Base-by-base conservation (phyloP, 139 green algal species). In the Picochlorum sp. region DNA sequence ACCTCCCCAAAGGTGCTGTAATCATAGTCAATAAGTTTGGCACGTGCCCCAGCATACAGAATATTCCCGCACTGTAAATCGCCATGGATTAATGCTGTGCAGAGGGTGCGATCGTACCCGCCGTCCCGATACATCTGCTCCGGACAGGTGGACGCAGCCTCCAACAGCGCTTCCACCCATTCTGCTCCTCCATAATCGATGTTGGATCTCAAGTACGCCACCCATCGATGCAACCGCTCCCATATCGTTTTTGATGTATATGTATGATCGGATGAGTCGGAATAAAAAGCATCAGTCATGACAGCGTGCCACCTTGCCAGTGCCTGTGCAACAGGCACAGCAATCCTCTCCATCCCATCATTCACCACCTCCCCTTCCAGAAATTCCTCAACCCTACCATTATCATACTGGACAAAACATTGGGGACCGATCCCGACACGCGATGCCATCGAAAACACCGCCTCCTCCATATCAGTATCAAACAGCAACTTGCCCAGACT, bases 1-100 rank as follows among this genome's bases (percentile, higher is more conserved):
- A 82, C 69, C 3, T 71, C 30, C 6, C 15, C 15, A 34, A 54
- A 69, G 61, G 21, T 80, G 71, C 26, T 65, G 46, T 66, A 60
- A 63, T 90, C 84, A 60, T 89, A 91, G 30, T 91, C 84, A 23
- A 91, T 91, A 4, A 91, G 67, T 20, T 51, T 18, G 24, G 37
- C 65, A 18, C 16, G 21, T 41, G 56, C 14, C 21, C n/a, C 18
- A 16, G 13, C 49, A 47, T 78, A 46, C 59, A 90, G 76, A 61
- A 89, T 84, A 76, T 90, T 90, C 52, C 80, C 84, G 38, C 81
- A 88, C 69, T 88, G 84, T 24, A 88, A 64, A 64, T 90, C 84
- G 62, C 86, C 88, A 73, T 90, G 84, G 71, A 74, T 80, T 51
- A 84, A 75, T 20, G 61, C 78, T n/a, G 82, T 34, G 73, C 76